phyloP scores from a whole-genome alignment of 495 filamentous ascomycete species.

The Platismatia glauca region DNA sequence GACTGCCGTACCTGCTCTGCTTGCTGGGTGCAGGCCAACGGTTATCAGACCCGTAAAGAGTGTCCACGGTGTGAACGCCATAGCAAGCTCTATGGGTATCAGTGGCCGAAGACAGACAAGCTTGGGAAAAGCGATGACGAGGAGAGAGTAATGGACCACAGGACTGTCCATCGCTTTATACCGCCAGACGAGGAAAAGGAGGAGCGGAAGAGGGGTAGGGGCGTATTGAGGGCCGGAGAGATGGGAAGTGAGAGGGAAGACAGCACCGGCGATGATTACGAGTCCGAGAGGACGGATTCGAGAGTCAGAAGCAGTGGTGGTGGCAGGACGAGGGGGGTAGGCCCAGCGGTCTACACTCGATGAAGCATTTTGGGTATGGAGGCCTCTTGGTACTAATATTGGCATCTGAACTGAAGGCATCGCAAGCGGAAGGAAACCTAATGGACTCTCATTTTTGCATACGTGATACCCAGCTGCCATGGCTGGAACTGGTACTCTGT shows the following conservation, averaged over 20 bases:
- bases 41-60: slow-evolving; percentile 70
- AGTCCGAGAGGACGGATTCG: slow-evolving; percentile 11
- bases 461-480: slow-evolving; percentile 2
- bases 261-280: slow-evolving; percentile 15
- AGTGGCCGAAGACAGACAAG: slow-evolving; percentile 89
- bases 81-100: slow-evolving; percentile 87
- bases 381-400: neutral
- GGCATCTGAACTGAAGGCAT: neutral
- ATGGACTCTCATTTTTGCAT: neutral
- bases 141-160: slow-evolving; percentile 64
- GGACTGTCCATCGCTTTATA: slow-evolving; percentile 62
- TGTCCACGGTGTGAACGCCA: slow-evolving; percentile 93
- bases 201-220: slow-evolving; percentile 41
- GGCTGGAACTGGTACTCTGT: neutral
- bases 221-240: slow-evolving; percentile 26
- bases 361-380: neutral
- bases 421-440: neutral
- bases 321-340: slow-evolving; percentile 12
- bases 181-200: slow-evolving; percentile 54
- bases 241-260: slow-evolving; percentile 14
- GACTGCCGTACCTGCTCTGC: slow-evolving; percentile 72
- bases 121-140: slow-evolving; percentile 65
- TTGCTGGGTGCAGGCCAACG: slow-evolving; percentile 78
- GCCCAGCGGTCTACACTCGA: slow-evolving; percentile 8
- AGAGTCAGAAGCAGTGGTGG: slow-evolving; percentile 8